Conservation (phyloP, 805 yeast genomes). For the Jamesozyma rosinii region DNA sequence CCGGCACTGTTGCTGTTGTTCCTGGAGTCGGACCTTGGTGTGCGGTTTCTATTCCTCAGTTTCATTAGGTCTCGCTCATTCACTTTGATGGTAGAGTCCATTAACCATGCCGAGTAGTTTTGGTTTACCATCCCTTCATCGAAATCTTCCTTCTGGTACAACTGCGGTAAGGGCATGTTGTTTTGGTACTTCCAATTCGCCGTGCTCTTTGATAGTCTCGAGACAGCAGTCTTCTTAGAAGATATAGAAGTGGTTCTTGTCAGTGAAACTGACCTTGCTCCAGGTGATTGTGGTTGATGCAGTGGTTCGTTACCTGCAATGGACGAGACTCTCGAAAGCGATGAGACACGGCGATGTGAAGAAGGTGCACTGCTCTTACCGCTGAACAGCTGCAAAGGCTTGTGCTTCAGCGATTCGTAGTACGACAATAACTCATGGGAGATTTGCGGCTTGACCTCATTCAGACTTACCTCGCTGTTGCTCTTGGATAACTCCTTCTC, state of each 20-base stretch:
- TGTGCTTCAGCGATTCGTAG: conserved; percentile 17
- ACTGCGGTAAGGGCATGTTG: conserved; percentile 15
- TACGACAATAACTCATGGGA: conserved; percentile 15
- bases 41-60: conserved; percentile 2
- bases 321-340: background rate
- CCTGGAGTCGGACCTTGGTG: background rate
- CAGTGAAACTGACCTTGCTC: background rate
- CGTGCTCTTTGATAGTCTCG: conserved; percentile 8
- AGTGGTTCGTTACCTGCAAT: background rate
- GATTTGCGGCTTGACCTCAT: conserved; percentile 7
- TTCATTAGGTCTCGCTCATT: conserved; percentile 3
- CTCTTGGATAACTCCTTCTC: conserved; percentile 17
- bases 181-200: conserved; percentile 24
- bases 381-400: conserved; percentile 20
- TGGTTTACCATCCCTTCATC: conserved; percentile 13
- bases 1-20: background rate
- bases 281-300: background rate
- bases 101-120: conserved; percentile 19
- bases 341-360: background rate
- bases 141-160: conserved; percentile 20
- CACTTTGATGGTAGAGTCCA: conserved; percentile 18
- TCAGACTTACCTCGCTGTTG: conserved; percentile 2
- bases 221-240: conserved; percentile 4
- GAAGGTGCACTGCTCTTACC: background rate
- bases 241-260: conserved; percentile 3